Conservation (phyloP, 495 filamentous ascomycete species). For the Podospora pseudoanserina region DNA sequence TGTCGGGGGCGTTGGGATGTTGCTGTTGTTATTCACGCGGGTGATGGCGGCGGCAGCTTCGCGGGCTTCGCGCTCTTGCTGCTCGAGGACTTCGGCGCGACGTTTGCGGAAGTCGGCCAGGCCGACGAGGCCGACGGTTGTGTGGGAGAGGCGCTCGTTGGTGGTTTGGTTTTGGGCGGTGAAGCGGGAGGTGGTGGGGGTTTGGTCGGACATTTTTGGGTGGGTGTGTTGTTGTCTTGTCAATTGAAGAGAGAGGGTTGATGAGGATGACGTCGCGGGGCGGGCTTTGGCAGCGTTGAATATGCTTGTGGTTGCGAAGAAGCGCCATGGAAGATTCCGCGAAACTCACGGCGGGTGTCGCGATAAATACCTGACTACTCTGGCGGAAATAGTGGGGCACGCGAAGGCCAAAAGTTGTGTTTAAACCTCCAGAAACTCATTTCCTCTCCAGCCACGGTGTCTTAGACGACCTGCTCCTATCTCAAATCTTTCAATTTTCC, state of each 20-base stretch:
- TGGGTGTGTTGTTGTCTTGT: slow-evolving; percentile 3
- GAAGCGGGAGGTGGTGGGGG: slow-evolving; percentile 55
- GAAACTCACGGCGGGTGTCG: too few relatives aligned
- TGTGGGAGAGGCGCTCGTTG: slow-evolving; percentile 84
- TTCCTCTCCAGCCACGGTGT: neutral
- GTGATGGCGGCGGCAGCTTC: slow-evolving; percentile 53
- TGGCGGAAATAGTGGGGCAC: too few relatives aligned
- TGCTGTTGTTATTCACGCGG: neutral
- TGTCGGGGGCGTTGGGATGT: slow-evolving; percentile 32
- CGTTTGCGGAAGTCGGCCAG: slow-evolving; percentile 96
- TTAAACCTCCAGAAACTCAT: too few relatives aligned
- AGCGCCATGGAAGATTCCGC: too few relatives aligned
- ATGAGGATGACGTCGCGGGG: neutral
- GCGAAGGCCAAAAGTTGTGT: too few relatives aligned
- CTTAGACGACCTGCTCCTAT: neutral
- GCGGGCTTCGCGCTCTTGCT: slow-evolving; percentile 79
- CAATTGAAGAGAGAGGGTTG: neutral
- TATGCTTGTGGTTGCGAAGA: too few relatives aligned
- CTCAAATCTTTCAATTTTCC: slow-evolving; percentile 24
- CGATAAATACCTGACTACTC: too few relatives aligned
- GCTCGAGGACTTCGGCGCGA: slow-evolving; percentile 88
- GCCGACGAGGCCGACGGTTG: slow-evolving; percentile 89
- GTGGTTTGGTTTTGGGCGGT: slow-evolving; percentile 75
- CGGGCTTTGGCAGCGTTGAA: too few relatives aligned
- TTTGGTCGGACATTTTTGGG: slow-evolving; percentile 32